Evolutionary conservation across 1,284 basidiomycete species (phyloP).

Genomic region (Cutaneotrichosporon arboriforme): DNA sequence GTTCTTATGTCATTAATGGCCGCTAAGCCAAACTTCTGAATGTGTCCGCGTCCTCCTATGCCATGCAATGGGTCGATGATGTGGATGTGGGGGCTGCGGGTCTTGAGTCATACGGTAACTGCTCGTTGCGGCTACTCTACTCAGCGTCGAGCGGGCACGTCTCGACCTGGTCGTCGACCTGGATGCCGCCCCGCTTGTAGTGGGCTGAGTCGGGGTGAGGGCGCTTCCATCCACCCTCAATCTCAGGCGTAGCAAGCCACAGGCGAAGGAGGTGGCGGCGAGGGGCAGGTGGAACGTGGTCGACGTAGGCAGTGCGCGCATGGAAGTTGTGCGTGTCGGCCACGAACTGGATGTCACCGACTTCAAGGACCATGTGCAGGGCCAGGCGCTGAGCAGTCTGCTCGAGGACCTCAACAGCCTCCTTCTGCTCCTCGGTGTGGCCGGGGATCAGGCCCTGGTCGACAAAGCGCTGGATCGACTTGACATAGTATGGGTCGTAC

Average conservation of each 20-base stretch:
- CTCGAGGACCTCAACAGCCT: constrained; percentile 49
- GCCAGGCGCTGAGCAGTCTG: constrained; percentile 45
- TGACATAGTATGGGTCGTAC: constrained; percentile 43
- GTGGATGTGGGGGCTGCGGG: too few species aligned
- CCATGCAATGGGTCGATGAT: too few species aligned
- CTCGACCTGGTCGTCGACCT: constrained; percentile 39
- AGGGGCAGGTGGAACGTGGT: constrained; percentile 43
- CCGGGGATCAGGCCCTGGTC: constrained; percentile 47
- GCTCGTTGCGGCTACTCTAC: too few species aligned
- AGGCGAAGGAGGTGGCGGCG: constrained; percentile 49
- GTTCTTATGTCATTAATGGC: too few species aligned
- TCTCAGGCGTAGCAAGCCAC: constrained; percentile 47
- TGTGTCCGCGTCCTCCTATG: too few species aligned
- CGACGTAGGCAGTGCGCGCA: constrained; percentile 49
- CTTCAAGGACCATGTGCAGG: constrained; percentile 49
- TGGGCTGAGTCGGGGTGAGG: constrained; percentile 45
- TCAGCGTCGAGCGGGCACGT: constrained; percentile 49
- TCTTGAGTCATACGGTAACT: too few species aligned
- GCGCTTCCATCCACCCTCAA: constrained; percentile 48
- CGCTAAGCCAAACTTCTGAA: too few species aligned
- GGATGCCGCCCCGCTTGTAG: constrained; percentile 44
- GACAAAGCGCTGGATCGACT: constrained; percentile 23
- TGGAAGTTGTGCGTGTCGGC: constrained; percentile 47
- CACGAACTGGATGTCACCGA: constrained; percentile 48
- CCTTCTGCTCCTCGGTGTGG: constrained; percentile 37